Evolutionary conservation across 1,139 yeast genomes (phyloP), one percentile per base, ranked within the genome.

Genomic region (Scheffersomyces lignicola): DNA sequence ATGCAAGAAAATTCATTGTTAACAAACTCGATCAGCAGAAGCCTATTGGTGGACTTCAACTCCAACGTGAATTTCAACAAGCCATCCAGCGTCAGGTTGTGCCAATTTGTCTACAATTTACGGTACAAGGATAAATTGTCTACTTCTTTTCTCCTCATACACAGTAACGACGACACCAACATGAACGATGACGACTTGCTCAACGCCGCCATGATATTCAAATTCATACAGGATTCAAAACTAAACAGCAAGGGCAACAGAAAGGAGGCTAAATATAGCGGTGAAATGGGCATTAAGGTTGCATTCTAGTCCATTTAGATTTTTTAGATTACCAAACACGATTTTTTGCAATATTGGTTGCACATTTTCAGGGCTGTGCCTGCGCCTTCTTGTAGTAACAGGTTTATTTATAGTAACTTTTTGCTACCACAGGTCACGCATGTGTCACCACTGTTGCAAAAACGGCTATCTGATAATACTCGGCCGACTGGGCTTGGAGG

Each of bases 201-300:
- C 10, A 5, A 26, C 12, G 18, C 29, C 8, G 29, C 29, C 11
- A 14, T 26, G 4, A 14, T 26, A n/a, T 26, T 26, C 20, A 14
- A 16, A 6, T 26, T 26, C 13, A 26, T 15, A 9, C 29, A 26
- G 11, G 29, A 26, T 16, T 5, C 29, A 6, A 26, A 26, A 16
- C 18, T 26, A 15, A 26, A 15, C 5, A 14, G 5, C 11, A 14
- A 14, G 6, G n/a, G 20, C n/a, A 5, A 26, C 18, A 15, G 18
- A 16, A 16, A 26, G 4, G 29, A 21, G 4, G 18, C 12, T 4
- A 26, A 26, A n/a, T 26, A 26, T 26, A 26, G 20, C 11, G 5
- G 20, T 16, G 20, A 26, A 6, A 26, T 26, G 29, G 29, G 29
- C 5, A 26, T 26, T 26, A 26, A 26, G 11, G 20, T 15, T 4